Evolutionary conservation across 1,284 basidiomycete species (phyloP), one percentile per base, ranked within the genome.

Genomic region (Fomitopsis palustris): DNA sequence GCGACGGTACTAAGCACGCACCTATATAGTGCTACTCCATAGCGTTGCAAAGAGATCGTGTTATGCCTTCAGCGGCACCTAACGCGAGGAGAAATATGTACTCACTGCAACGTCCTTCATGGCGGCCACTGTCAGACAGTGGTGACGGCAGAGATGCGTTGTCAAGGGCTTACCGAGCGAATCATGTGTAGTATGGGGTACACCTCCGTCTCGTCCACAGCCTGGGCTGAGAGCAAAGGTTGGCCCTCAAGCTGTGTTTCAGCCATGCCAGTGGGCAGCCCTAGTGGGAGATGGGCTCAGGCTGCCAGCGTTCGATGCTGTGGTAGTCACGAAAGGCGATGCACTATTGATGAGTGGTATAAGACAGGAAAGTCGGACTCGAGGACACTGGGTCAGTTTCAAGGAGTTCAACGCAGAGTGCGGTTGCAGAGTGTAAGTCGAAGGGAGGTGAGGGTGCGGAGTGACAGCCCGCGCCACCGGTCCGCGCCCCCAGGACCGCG

Each of bases 151-250:
- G 43, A 49, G 12, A 41, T 17, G 37, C 8, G 19, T 17, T 27
- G 31, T 19, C 25, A 6, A 19, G n/a, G 33, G 53, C 43, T 16
- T 29, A 88, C 87, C 56, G 75, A 70, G 74, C 84, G 77, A 62
- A 90, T 84, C 76, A 85, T 81, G 60, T 88, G 87, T 55, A 91
- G 87, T 54, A 87, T 75, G n/a, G 89, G 88, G 67, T 88, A 92
- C 1, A 92, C 87, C 23, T 81, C 75, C 0, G 82, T 85, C 19
- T 72, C 65, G 31, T 84, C 82, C 43, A 84, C 73, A 59, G 78
- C 76, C 60, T 79, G 78, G 27, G 76, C 78, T 39, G 68, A 68
- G 53, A 81, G 66, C 16, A 77, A 68, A 7, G 79, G 77, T 59
- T 74, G 72, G 25, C 66, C 62, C 63, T 72, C 69, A 5, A 54